Base-by-base conservation (phyloP, 257 asterid genomes). In the Agastache rugosa region DNA sequence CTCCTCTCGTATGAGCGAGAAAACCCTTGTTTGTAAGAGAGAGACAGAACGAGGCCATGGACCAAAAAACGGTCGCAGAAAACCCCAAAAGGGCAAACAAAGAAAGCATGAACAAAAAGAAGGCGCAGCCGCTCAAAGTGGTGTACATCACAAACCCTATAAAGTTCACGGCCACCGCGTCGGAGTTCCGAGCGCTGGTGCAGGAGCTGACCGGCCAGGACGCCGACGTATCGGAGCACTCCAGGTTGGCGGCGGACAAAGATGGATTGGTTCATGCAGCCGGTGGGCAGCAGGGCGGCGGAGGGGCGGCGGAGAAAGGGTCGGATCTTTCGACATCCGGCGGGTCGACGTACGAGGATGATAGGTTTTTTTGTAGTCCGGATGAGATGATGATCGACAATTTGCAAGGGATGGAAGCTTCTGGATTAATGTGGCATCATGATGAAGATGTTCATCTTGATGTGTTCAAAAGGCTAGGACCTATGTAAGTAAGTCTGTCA, bases 131-230 rank as follows among this genome's bases (percentile, higher is more conserved):
- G 11, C 85, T 91, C 10, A 91, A 91, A 23, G 90, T 91, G 14
- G 96, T 89, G 27, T 89, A 91, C 85, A 89, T 91, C 47, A 79
- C 92, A 29, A 89, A 87, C 79, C 97, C 96, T 67, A 82, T 91
- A 85, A 91, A 82, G 79, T 85, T 91, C 78, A 76, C 72, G 22
- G 71, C 96, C 19, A 86, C 84, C 42, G 92, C 87, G 5, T 86
- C 92, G 0, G 83, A 86, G 45, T 91, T 91, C 75, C 73, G 90
- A 17, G 85, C 90, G 20, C 79, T 91, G 12, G 97, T 91, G 44
- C 97, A 91, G 80, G 87, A 87, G 73, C 91, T 91, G 76, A 91
- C 97, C 34, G 97, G 97, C 14, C 90, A 74, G 19, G 89, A 86
- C 39, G 75, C 97, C 34, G 89, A 87, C 31, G 25, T 71, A 34